Conservation (phyloP, 2,329 filamentous ascomycete species). For the Sporothrix curviconia region DNA sequence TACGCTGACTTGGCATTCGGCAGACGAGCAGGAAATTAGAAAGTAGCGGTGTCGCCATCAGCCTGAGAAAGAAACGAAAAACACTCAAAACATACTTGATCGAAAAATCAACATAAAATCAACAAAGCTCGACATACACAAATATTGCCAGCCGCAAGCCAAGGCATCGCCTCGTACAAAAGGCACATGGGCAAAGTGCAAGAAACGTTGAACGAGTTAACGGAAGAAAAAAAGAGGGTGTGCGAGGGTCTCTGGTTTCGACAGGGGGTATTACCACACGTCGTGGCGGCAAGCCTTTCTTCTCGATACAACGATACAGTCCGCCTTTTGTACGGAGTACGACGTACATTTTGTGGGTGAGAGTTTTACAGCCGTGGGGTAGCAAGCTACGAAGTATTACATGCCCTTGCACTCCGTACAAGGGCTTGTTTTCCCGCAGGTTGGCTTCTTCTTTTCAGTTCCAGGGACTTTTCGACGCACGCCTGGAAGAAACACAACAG, state of each 20-base stretch:
- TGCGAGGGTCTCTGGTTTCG: slow-evolving; percentile 12
- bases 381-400: too few species aligned
- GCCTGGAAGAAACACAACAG: too few species aligned
- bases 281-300: neutral
- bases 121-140: too few species aligned
- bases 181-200: too few species aligned
- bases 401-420: too few species aligned
- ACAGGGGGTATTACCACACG: slow-evolving; percentile 8
- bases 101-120: too few species aligned
- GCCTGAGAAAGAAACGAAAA: neutral
- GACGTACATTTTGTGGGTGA: neutral
- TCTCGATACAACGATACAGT: neutral
- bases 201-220: neutral
- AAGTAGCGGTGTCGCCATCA: slow-evolving; percentile 1
- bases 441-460: too few species aligned
- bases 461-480: too few species aligned
- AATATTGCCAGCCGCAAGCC: neutral
- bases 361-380: neutral
- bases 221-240: slow-evolving; percentile 5
- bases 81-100: neutral
- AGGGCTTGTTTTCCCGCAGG: too few species aligned
- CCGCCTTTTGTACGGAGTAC: neutral
- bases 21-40: neutral
- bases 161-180: too few species aligned
- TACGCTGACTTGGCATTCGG: neutral